Evolutionary conservation across 768 basidiomycete species (phyloP).

Genomic region (Boletus rufocinnamomeus): DNA sequence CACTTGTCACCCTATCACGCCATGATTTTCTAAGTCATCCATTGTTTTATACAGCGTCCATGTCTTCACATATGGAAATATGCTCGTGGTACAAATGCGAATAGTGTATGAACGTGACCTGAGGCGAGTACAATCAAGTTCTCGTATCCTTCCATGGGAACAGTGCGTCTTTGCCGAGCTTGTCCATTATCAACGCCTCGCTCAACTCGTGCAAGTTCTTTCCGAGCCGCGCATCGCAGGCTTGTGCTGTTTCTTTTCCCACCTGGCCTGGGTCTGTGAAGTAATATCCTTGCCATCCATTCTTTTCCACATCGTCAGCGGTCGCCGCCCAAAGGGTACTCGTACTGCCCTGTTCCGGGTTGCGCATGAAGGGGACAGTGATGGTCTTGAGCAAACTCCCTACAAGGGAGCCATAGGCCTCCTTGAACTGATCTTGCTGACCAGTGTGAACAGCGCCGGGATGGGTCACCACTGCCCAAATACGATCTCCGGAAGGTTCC

Average conservation of each 20-base stretch:
- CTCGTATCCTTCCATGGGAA: slow-evolving; percentile 22
- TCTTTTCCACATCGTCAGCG: slow-evolving; percentile 3
- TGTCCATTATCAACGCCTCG: slow-evolving; percentile 30
- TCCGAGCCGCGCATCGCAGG: slow-evolving; percentile 28
- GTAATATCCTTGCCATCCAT: slow-evolving; percentile 30
- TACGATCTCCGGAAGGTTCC: not conserved
- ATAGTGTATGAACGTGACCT: not conserved
- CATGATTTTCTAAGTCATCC: not conserved
- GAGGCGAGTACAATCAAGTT: slow-evolving; percentile 1
- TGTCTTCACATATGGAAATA: slow-evolving; percentile 1
- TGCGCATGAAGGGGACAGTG: not conserved
- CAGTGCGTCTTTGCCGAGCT: slow-evolving; percentile 21
- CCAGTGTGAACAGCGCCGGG: not conserved
- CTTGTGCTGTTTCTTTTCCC: slow-evolving; percentile 21
- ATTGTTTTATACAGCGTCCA: not conserved
- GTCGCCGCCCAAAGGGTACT: slow-evolving; percentile 37
- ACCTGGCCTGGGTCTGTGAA: slow-evolving; percentile 15
- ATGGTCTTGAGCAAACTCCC: not conserved
- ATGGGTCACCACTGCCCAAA: not conserved
- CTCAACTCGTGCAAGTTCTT: slow-evolving; percentile 35
- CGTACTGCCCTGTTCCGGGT: not conserved
- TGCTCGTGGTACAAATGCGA: not conserved
- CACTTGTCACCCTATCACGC: not conserved
- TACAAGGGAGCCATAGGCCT: not conserved
- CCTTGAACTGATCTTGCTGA: slow-evolving; percentile 7